phyloP scores from a whole-genome alignment of 176 grass and related monocot species.

The Musa beccarii region DNA sequence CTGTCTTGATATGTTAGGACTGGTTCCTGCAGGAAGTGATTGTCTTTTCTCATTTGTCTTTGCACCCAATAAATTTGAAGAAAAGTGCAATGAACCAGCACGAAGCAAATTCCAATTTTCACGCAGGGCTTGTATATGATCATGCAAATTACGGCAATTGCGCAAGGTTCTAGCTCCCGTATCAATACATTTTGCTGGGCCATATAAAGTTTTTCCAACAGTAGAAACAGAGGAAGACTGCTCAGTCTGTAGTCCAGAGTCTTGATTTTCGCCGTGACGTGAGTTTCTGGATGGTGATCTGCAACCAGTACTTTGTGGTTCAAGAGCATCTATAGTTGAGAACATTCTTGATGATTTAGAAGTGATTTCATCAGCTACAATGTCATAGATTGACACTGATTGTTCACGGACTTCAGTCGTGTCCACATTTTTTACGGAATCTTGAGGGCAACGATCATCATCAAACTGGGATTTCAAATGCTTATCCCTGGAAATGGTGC shows the following conservation, averaged over 20 bases:
- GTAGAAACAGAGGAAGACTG: neutral
- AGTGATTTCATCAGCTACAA: conserved; percentile 22
- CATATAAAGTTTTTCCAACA: conserved; percentile 2
- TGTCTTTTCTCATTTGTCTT: conserved; percentile 1
- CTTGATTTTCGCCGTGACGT: conserved; percentile 8
- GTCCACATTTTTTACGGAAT: conserved; percentile 12
- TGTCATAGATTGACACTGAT: conserved; percentile 24
- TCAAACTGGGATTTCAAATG: conserved; percentile 40
- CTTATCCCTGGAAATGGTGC: conserved; percentile 32
- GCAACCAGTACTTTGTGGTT: conserved; percentile 1
- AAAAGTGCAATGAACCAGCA: conserved; percentile 44
- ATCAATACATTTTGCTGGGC: conserved; percentile 5
- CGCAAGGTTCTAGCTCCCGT: conserved; percentile 40
- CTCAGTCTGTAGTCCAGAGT: conserved; percentile 8
- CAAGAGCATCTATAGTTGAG: neutral
- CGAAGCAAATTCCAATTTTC: conserved; percentile 50
- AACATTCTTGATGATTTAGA: neutral
- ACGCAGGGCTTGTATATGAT: conserved; percentile 32
- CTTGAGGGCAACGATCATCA: conserved; percentile 21
- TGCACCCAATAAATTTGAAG: conserved; percentile 18
- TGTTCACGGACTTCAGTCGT: conserved; percentile 22
- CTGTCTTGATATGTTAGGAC: neutral
- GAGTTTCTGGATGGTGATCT: conserved; percentile 5
- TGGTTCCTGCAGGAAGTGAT: neutral
- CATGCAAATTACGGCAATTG: conserved; percentile 37